A percentile compares a stretch with the other conserved stretches of the same genome.
These are phyloP conservation scores for Ochetophila trinervis DNA, from an alignment of 306 rosid genomes.

Conservation along the genomic window DNA sequence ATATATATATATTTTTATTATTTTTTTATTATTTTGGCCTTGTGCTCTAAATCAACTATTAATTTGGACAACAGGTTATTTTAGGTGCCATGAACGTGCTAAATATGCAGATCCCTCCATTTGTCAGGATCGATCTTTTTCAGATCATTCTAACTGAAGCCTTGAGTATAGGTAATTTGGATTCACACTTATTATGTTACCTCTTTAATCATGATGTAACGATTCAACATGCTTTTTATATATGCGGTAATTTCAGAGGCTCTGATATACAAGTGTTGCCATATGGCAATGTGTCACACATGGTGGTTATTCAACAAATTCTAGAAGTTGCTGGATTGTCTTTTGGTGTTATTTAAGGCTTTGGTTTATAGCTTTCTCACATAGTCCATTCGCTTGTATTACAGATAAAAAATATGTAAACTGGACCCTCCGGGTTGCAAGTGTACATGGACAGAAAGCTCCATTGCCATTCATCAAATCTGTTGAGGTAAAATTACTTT, in stretches of 20 bases:
- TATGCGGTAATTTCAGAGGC: background rate
- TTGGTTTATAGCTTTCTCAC: slow-evolving; percentile 30
- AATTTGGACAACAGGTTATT: slow-evolving; percentile 62
- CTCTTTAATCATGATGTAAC: background rate
- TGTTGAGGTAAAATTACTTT: slow-evolving; percentile 68
- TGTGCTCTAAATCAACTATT: slow-evolving; percentile 16
- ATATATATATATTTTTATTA: no score
- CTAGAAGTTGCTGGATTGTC: no score
- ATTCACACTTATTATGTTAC: slow-evolving; percentile 21
- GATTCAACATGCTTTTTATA: background rate
- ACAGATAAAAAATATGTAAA: slow-evolving; percentile 81
- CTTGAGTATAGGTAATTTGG: slow-evolving; percentile 69
- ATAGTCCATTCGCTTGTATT: slow-evolving; percentile 32
- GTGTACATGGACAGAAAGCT: slow-evolving; percentile 80
- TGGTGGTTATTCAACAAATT: no score
- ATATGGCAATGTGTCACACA: no score
- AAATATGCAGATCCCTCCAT: slow-evolving; percentile 77
- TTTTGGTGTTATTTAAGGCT: slow-evolving; percentile 2
- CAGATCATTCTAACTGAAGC: slow-evolving; percentile 70
- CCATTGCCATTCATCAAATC: slow-evolving; percentile 75
- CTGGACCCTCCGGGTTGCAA: slow-evolving; percentile 86
- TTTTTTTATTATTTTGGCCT: slow-evolving; percentile 16
- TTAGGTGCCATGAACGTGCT: slow-evolving; percentile 79
- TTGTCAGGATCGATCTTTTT: slow-evolving; percentile 86
- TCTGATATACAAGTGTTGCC: no score